Evolutionary conservation across 2,329 filamentous ascomycete species (phyloP).

Genomic region (Phoma sp.): DNA sequence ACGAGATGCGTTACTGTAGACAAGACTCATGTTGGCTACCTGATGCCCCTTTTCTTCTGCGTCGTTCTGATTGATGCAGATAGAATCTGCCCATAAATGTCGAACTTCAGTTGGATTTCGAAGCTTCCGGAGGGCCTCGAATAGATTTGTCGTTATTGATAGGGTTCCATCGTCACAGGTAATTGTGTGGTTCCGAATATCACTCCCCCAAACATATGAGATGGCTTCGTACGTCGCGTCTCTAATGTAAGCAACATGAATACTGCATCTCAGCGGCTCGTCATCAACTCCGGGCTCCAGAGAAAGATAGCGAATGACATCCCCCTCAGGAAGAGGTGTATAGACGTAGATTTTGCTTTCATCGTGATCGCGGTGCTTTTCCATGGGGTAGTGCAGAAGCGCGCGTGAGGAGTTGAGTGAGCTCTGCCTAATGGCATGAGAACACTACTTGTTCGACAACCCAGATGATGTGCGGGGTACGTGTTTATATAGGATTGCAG

Average conservation of each 20-base stretch:
- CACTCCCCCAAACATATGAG: neutral
- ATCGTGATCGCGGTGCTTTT: too few species aligned
- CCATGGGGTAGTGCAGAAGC: too few species aligned
- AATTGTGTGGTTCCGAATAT: neutral
- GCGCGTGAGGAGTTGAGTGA: too few species aligned
- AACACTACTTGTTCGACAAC: too few species aligned
- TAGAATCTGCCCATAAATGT: neutral
- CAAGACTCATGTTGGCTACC: neutral
- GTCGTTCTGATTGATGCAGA: neutral
- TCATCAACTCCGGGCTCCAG: neutral
- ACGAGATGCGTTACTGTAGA: neutral
- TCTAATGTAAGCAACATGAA: neutral
- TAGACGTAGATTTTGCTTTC: neutral
- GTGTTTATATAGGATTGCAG: too few species aligned
- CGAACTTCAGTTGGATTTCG: neutral
- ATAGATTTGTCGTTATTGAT: neutral
- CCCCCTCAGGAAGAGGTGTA: too few species aligned
- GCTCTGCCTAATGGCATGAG: too few species aligned
- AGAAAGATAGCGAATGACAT: too few species aligned
- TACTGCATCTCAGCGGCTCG: neutral
- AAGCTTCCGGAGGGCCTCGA: neutral
- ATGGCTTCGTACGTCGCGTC: neutral
- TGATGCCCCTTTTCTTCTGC: neutral
- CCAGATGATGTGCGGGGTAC: too few species aligned
- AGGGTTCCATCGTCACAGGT: neutral